These are phyloP conservation scores for Phaeosphaeria sp. DNA, from an alignment of 2,329 filamentous ascomycete genomes.

Conservation along the genomic window DNA sequence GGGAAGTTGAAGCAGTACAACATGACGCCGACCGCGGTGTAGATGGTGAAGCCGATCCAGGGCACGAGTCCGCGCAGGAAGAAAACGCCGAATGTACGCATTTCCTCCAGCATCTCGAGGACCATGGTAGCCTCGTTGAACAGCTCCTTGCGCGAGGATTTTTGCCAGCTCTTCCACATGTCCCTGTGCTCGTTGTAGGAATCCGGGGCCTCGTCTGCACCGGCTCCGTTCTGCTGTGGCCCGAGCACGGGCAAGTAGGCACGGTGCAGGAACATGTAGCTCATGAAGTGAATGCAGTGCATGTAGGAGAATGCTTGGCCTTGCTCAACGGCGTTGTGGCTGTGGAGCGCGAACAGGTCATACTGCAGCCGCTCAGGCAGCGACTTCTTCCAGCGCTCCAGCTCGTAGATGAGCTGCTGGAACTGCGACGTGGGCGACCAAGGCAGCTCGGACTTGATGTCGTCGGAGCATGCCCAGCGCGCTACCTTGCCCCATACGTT, in stretches of 20 bases:
- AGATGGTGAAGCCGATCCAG: slow-evolving; percentile 52
- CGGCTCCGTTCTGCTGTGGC: slow-evolving; percentile 33
- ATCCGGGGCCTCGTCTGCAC: slow-evolving; percentile 37
- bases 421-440: slow-evolving; percentile 47
- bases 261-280: slow-evolving; percentile 50
- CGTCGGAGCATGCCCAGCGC: slow-evolving; percentile 48
- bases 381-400: slow-evolving; percentile 45
- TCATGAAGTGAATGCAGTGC: slow-evolving; percentile 52
- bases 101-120: slow-evolving; percentile 50
- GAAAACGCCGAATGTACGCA: slow-evolving; percentile 49
- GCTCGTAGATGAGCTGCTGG: slow-evolving; percentile 42
- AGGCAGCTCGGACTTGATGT: slow-evolving; percentile 45
- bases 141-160: slow-evolving; percentile 43
- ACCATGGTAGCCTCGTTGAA: slow-evolving; percentile 47
- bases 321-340: slow-evolving; percentile 51
- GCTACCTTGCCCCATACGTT: slow-evolving; percentile 52
- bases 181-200: slow-evolving; percentile 42
- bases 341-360: slow-evolving; percentile 47
- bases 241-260: slow-evolving; percentile 49
- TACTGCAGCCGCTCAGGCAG: slow-evolving; percentile 46
- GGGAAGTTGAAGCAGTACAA: slow-evolving; percentile 50
- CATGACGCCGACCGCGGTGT: slow-evolving; percentile 50
- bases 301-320: slow-evolving; percentile 52
- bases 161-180: slow-evolving; percentile 48
- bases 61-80: slow-evolving; percentile 50